Percentiles rank a stretch among this genome's conserved stretches.
Conservation (phyloP, 1,284 basidiomycete species). For the Vanrija sp. region DNA sequence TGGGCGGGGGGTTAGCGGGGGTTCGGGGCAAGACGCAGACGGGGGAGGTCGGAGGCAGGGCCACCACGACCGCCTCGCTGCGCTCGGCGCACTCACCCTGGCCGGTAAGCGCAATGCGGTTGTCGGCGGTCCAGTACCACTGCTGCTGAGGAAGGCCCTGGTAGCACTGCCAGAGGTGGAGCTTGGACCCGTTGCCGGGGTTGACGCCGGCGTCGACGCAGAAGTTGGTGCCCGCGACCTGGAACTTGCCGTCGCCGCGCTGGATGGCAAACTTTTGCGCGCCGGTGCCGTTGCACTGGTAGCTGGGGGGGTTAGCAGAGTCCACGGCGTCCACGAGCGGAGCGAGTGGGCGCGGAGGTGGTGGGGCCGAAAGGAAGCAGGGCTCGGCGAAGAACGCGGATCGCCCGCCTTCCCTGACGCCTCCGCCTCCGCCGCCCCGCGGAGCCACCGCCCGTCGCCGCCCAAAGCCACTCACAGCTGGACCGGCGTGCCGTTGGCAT, state of each 20-base stretch:
- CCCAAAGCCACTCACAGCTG: constrained; percentile 12
- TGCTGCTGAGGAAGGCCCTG: constrained; percentile 20
- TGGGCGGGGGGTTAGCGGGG: neutral
- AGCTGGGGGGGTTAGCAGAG: constrained; percentile 1
- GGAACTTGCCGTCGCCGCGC: constrained; percentile 11
- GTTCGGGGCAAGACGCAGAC: too few species aligned
- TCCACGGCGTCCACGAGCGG: too few species aligned
- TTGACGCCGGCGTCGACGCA: constrained; percentile 32
- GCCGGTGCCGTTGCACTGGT: constrained; percentile 19
- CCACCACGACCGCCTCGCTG: too few species aligned
- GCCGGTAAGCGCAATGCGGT: constrained; percentile 16
- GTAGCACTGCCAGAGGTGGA: constrained; percentile 26
- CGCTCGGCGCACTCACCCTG: neutral
- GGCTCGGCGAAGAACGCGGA: too few species aligned
- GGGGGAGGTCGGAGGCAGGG: too few species aligned
- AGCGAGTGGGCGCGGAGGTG: too few species aligned
- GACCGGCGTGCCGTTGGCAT: constrained; percentile 22
- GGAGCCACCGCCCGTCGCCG: neutral
- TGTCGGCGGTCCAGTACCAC: constrained; percentile 27
- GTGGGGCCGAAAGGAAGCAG: too few species aligned
- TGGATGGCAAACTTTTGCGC: constrained; percentile 15
- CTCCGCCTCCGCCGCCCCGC: too few species aligned
- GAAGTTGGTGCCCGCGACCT: constrained; percentile 29
- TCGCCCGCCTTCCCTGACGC: too few species aligned
- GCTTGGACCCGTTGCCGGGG: constrained; percentile 17